Evolutionary conservation across 2,329 filamentous ascomycete genomes (phyloP).

Genomic region (Claviceps africana): DNA sequence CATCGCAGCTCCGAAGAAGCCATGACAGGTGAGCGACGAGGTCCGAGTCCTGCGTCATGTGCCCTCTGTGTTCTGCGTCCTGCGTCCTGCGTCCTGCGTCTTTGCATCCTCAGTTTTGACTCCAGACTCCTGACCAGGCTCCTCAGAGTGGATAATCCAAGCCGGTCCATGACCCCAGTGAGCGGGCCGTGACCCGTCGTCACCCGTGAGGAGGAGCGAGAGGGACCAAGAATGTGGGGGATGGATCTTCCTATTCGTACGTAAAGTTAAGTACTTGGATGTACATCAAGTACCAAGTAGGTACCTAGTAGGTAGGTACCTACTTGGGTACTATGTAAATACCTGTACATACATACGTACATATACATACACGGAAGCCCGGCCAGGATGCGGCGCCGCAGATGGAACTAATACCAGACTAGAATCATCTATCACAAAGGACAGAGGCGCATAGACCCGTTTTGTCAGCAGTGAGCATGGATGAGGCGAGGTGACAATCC

Average conservation of each 20-base stretch:
- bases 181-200: neutral
- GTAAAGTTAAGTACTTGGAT: too few relatives aligned
- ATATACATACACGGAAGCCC: neutral
- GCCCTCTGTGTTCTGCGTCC: too few relatives aligned
- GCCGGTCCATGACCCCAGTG: neutral
- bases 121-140: neutral
- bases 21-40: neutral
- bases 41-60: too few relatives aligned
- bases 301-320: too few relatives aligned
- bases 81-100: too few relatives aligned
- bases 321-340: too few relatives aligned
- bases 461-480: neutral
- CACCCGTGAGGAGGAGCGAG: neutral
- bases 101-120: too few relatives aligned
- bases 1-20: neutral
- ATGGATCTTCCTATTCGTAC: too few relatives aligned
- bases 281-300: too few relatives aligned
- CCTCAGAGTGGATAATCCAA: conserved; percentile 1
- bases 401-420: conserved; percentile 9
- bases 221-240: neutral
- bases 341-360: too few relatives aligned
- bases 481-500: neutral
- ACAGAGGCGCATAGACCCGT: conserved; percentile 8
- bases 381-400: conserved; percentile 5
- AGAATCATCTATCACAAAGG: conserved; percentile 16